A percentile compares a stretch with the other conserved stretches of the same genome.
Conservation (phyloP, 768 basidiomycete species). For the Termitomyces sp. region DNA sequence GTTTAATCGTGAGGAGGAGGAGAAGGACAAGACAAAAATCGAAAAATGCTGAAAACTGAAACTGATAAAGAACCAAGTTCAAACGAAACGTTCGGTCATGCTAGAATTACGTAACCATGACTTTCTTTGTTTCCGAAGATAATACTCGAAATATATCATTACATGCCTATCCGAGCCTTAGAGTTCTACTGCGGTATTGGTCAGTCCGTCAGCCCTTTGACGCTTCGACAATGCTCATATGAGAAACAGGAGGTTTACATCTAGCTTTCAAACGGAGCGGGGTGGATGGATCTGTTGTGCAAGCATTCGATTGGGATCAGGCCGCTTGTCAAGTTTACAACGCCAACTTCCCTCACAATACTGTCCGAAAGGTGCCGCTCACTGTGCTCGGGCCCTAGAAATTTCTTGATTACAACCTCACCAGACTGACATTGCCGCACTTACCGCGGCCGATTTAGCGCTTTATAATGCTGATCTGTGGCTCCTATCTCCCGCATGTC, state of each 20-base stretch:
- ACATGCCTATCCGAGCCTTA: conserved; percentile 31
- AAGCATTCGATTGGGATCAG: conserved; percentile 86
- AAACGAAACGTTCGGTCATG: conserved; percentile 4
- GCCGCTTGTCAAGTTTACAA: conserved; percentile 67
- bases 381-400: background rate
- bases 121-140: background rate
- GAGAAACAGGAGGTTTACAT: conserved; percentile 63
- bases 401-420: background rate
- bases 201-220: conserved; percentile 21
- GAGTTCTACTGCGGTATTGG: conserved; percentile 87
- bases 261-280: conserved; percentile 55
- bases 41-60: conserved; percentile 12
- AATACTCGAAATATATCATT: background rate
- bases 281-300: conserved; percentile 44
- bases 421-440: conserved; percentile 58
- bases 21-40: conserved; percentile 11
- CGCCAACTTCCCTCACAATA: conserved; percentile 48
- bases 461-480: conserved; percentile 56
- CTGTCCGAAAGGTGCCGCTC: conserved; percentile 46
- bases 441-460: conserved; percentile 47
- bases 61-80: conserved; percentile 19
- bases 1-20: conserved; percentile 1
- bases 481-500: conserved; percentile 81
- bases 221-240: background rate
- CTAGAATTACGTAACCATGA: conserved; percentile 10